These are phyloP conservation scores for Boletus sp. DNA, from an alignment of 1,284 basidiomycete genomes.

Conservation along the genomic window DNA sequence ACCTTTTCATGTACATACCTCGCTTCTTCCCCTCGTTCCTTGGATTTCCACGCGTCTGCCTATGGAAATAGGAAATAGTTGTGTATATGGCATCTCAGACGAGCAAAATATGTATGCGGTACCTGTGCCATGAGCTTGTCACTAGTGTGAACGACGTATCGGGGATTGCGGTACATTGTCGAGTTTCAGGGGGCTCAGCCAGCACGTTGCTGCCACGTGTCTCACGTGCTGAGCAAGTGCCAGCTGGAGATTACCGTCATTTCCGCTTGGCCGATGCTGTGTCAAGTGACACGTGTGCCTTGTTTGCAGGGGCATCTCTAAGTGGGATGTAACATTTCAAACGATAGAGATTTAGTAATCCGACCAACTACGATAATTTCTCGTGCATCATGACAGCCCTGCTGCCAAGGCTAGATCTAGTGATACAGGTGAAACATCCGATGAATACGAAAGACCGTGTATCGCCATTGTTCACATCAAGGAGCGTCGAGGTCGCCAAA, in stretches of 20 bases:
- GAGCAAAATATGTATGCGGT: not conserved
- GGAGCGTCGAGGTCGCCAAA: constrained; percentile 9
- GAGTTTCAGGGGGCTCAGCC: not conserved
- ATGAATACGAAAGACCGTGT: not conserved
- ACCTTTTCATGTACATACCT: constrained; percentile 16
- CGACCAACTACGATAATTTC: not conserved
- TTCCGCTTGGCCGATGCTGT: not conserved
- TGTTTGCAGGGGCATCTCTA: no score
- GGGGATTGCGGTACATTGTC: no score
- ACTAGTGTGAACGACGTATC: no score
- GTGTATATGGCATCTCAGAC: constrained; percentile 4
- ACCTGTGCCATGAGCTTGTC: constrained; percentile 18
- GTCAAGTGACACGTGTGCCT: no score
- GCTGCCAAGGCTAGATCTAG: constrained; percentile 17
- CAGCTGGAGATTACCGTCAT: not conserved
- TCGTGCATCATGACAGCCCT: constrained; percentile 13
- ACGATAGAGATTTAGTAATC: not conserved
- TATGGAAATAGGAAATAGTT: constrained; percentile 2
- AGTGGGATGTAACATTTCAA: not conserved
- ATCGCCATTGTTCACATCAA: constrained; percentile 15
- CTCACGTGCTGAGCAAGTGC: not conserved
- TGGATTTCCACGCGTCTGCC: constrained; percentile 15
- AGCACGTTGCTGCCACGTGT: not conserved
- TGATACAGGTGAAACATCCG: constrained; percentile 15
- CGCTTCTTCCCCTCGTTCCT: constrained; percentile 29